Percentiles rank a stretch among this genome's conserved stretches.
These are phyloP conservation scores for Tephrocybe sp. DNA, from an alignment of 768 basidiomycete species.

Conservation along the genomic window DNA sequence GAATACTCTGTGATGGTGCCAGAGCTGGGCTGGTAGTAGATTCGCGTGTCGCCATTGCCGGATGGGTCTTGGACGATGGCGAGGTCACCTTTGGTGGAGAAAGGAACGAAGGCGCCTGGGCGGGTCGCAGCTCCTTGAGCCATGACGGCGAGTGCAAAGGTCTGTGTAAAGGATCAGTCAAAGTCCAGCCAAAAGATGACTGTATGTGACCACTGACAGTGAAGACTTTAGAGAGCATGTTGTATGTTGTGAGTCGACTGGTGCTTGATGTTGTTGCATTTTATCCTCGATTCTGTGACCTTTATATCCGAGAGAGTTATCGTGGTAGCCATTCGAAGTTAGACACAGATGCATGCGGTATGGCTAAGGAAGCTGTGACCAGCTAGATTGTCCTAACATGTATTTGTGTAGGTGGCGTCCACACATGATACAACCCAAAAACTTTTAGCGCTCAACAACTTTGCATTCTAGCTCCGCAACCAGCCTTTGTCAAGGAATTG, in stretches of 20 bases:
- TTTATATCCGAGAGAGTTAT: background rate
- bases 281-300: background rate
- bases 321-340: no score
- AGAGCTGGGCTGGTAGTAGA: slow-evolving; percentile 2
- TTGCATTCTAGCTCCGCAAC: no score
- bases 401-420: no score
- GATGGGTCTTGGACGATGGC: slow-evolving; percentile 1
- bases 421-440: no score
- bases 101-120: background rate
- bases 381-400: no score
- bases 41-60: slow-evolving; percentile 1
- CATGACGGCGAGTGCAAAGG: background rate
- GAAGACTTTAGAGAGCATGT: background rate
- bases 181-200: background rate
- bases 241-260: background rate
- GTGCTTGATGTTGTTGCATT: background rate
- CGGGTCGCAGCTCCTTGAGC: background rate
- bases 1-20: background rate
- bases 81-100: background rate
- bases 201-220: background rate
- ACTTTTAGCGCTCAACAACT: no score
- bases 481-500: no score
- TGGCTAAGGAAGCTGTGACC: no score
- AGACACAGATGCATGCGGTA: no score
- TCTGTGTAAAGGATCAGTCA: background rate